These are phyloP conservation scores for Auricularia sp. DNA, from an alignment of 768 basidiomycete genomes.

Conservation along the genomic window DNA sequence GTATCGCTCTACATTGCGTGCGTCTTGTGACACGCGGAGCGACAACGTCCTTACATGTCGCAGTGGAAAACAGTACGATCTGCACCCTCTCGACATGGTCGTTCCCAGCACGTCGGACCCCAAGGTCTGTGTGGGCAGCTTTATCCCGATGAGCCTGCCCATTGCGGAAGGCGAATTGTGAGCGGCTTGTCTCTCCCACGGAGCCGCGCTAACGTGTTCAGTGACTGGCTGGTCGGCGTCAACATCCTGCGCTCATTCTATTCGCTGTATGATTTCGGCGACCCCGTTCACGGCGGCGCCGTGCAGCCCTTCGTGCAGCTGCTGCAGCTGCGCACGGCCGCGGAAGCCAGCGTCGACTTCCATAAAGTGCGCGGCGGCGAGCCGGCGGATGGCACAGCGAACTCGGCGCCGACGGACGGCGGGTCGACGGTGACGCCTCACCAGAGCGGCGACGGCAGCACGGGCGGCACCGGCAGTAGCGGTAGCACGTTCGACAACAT, in stretches of 20 bases:
- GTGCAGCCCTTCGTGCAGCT: constrained; percentile 63
- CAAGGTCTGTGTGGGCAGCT: constrained; percentile 56
- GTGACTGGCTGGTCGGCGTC: constrained; percentile 77
- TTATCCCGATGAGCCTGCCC: constrained; percentile 52
- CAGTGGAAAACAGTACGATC: constrained; percentile 57
- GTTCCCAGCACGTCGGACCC: constrained; percentile 36
- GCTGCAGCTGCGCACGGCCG: constrained; percentile 49
- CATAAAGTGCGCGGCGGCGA: constrained; percentile 54
- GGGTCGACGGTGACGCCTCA: not conserved
- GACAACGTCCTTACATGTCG: constrained; percentile 18
- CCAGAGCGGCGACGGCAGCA: constrained; percentile 24
- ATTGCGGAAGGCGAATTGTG: constrained; percentile 51
- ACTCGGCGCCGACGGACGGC: constrained; percentile 7
- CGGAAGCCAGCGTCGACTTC: constrained; percentile 63
- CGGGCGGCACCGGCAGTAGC: constrained; percentile 15
- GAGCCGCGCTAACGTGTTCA: constrained; percentile 18
- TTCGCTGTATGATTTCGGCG: constrained; percentile 66
- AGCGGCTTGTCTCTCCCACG: constrained; percentile 29
- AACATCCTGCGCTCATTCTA: constrained; percentile 77
- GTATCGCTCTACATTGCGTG: constrained; percentile 61
- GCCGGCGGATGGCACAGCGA: constrained; percentile 42
- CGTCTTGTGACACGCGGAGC: constrained; percentile 1
- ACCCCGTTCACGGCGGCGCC: constrained; percentile 54
- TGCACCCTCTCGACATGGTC: constrained; percentile 71
- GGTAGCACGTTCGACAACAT: constrained; percentile 35